phyloP scores from a whole-genome alignment of 1,284 basidiomycete species.

The Pulveroboletus ridleyi region DNA sequence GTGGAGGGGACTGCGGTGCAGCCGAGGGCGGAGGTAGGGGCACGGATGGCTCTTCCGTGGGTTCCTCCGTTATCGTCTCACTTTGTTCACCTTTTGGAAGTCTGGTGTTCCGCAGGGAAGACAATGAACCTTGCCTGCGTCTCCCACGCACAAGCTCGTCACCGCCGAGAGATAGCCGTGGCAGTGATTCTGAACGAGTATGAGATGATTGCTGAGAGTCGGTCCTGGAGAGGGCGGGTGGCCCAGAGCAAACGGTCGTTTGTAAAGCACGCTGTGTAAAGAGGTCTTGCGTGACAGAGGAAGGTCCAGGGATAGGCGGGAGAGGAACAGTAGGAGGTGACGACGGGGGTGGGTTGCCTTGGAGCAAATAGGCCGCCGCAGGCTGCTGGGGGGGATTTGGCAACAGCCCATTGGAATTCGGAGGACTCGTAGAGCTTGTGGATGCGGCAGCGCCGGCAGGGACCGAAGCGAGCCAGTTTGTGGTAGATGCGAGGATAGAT shows the following conservation, averaged over 20 bases:
- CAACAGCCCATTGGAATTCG: slow-evolving; percentile 11
- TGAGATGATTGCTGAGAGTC: slow-evolving; percentile 29
- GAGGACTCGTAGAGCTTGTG: slow-evolving; percentile 5
- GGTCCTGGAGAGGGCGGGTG: slow-evolving; percentile 27
- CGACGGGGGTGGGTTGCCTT: slow-evolving; percentile 37
- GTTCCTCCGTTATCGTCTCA: slow-evolving; percentile 29
- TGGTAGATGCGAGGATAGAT: slow-evolving; percentile 25
- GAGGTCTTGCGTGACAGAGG: slow-evolving; percentile 28
- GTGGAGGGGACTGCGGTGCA: slow-evolving; percentile 17
- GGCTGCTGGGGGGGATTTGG: slow-evolving; percentile 25
- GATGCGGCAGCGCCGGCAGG: slow-evolving; percentile 11
- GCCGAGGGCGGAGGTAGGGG: neutral
- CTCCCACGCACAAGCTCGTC: slow-evolving; percentile 24
- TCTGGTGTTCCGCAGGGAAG: slow-evolving; percentile 38
- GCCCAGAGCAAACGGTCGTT: slow-evolving; percentile 23
- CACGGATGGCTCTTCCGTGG: slow-evolving; percentile 12
- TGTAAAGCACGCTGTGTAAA: slow-evolving; percentile 27
- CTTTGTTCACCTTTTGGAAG: slow-evolving; percentile 19
- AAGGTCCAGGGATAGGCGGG: slow-evolving; percentile 37
- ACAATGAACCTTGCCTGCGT: slow-evolving; percentile 37
- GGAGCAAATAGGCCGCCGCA: slow-evolving; percentile 7
- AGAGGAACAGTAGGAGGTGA: slow-evolving; percentile 38
- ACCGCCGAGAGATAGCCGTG: slow-evolving; percentile 29
- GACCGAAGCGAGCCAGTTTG: slow-evolving; percentile 13
- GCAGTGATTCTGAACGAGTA: slow-evolving; percentile 26